These are phyloP conservation scores for Syzygium aqueum DNA, from an alignment of 345 rosid genomes.

Conservation along the genomic window DNA sequence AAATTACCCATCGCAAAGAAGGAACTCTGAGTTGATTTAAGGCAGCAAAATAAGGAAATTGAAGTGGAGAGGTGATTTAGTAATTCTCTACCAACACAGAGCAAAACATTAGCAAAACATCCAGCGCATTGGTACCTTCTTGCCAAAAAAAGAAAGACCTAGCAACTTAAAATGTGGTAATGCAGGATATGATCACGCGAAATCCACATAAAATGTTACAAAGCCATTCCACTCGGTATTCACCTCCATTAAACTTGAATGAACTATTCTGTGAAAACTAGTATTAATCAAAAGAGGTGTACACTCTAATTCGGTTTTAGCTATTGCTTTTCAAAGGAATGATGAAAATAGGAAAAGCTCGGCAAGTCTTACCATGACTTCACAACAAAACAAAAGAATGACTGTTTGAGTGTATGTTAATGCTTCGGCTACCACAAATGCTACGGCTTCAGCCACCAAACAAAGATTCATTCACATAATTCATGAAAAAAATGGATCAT, in stretches of 20 bases:
- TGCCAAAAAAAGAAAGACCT: background rate
- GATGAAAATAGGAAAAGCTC: background rate
- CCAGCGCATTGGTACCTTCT: background rate
- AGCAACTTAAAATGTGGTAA: background rate
- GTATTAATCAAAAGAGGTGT: background rate
- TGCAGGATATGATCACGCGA: background rate
- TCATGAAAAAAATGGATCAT: background rate
- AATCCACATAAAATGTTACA: background rate
- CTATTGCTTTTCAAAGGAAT: background rate
- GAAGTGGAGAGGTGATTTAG: background rate
- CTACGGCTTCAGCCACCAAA: background rate
- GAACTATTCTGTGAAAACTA: background rate
- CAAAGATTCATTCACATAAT: background rate
- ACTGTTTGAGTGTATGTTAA: background rate
- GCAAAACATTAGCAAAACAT: background rate
- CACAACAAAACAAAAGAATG: background rate
- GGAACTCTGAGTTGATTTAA: background rate
- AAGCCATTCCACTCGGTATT: background rate
- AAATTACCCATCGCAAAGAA: background rate
- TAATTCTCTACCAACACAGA: background rate
- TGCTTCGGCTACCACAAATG: background rate
- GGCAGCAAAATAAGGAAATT: background rate
- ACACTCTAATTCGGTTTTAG: background rate
- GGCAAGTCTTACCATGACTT: background rate
- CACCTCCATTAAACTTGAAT: background rate